Base-by-base conservation (phyloP, 345 rosid genomes). In the Aegle marmelos region DNA sequence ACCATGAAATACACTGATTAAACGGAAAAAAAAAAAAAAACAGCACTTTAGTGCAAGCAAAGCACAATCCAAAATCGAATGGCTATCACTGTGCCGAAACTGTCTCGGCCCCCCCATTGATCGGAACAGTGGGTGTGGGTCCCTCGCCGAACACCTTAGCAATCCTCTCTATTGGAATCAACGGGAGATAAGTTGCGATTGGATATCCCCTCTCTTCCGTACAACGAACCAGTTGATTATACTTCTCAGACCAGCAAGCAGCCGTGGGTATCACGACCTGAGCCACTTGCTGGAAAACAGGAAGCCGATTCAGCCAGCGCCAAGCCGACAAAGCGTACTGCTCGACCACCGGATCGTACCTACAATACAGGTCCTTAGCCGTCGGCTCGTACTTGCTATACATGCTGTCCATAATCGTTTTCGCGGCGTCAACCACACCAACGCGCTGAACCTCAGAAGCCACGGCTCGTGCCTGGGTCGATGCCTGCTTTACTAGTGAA, bases 231-330 rank as follows among this genome's bases (percentile, higher is more conserved):
- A 62, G 72, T 30, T 80, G 80, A 76, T 95, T 95, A 74, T 95
- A 95, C 87, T 85, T 91, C 21, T 87, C 92, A 1, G 88, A 86
- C 91, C 95, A 93, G 75, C 85, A 87, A 27, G 91, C 92, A 45
- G 86, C 91, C 7, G 88, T 86, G 5, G 95, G 95, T 25, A 88
- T 85, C 13, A 80, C 83, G 6, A 90, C 39, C 45, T 87, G 81
- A 45, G 94, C 91, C 84, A 88, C 78, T 61, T 88, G 85, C 7
- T 89, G 89, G 54, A 91, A 88, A 34, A 91, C 36, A 0, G 95
- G 91, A 5, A 91, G 78, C 73, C 82, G 79, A 61, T 87, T 91
- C 82, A 91, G 81, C 76, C 78, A 60, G 19, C 86, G 76, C 92
- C 95, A 95, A 34, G 85, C 80, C 22, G 82, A 82, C 25, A 75